These are phyloP conservation scores for Aschersonia sp. DNA, from an alignment of 2,329 filamentous ascomycete species.

Conservation along the genomic window DNA sequence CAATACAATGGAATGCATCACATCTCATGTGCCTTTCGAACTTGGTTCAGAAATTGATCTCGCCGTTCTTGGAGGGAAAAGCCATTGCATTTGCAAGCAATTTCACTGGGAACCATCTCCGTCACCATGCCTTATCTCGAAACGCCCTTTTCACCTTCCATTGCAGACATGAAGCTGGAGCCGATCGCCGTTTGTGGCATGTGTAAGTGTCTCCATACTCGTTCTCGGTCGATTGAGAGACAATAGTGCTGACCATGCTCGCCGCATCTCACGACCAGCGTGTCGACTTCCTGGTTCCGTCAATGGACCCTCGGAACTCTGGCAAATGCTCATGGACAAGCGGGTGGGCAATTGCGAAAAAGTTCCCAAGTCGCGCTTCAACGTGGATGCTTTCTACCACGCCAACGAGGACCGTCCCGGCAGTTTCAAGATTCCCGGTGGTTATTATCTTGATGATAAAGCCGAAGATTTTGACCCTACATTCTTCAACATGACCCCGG, in stretches of 20 bases:
- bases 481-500: conserved; percentile 14
- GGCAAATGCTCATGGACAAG: background rate
- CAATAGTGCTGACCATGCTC: background rate
- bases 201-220: background rate
- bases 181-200: background rate
- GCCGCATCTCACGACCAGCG: background rate
- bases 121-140: no score
- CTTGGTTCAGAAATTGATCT: no score
- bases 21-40: no score
- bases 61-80: no score
- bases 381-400: conserved; percentile 8
- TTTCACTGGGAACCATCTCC: no score
- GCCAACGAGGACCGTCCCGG: conserved; percentile 6
- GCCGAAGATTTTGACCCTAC: conserved; percentile 9
- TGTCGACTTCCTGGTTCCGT: background rate
- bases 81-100: no score
- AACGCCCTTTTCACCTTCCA: no score
- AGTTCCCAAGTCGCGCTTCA: conserved; percentile 9
- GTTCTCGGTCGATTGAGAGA: background rate
- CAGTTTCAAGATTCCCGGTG: conserved; percentile 6
- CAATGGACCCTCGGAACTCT: background rate
- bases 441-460: conserved; percentile 9
- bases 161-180: background rate
- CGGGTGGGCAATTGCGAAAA: background rate
- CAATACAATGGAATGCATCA: no score